A percentile compares a stretch with the other conserved stretches of the same genome.
Conservation (phyloP, 2,329 filamentous ascomycete species). For the Tolypocladium endophyticum region DNA sequence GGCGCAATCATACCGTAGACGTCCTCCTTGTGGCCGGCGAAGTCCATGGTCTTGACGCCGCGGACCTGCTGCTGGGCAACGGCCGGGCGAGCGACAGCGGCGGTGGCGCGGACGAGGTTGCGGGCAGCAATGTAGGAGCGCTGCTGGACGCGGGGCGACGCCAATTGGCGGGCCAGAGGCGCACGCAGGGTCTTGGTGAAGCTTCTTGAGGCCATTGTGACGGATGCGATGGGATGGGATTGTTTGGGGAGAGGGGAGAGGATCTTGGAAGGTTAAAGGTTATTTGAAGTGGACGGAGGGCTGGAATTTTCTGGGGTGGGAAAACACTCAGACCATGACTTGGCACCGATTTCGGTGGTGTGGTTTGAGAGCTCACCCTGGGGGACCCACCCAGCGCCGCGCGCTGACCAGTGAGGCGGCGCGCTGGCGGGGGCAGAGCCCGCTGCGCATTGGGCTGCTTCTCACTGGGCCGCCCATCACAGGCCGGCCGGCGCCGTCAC, state of each 20-base stretch:
- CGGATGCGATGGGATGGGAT: conserved; percentile 4
- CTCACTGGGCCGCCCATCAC: background rate
- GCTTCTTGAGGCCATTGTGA: conserved; percentile 68
- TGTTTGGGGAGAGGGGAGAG: conserved; percentile 8
- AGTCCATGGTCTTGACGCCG: conserved; percentile 98
- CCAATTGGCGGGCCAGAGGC: conserved; percentile 53
- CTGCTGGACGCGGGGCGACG: conserved; percentile 47
- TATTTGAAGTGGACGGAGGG: background rate
- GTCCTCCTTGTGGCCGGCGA: conserved; percentile 87
- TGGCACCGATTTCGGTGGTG: conserved; percentile 3
- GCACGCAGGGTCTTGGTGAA: conserved; percentile 58
- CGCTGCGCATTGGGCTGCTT: background rate
- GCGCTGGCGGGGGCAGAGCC: background rate
- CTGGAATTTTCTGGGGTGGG: conserved; percentile 4
- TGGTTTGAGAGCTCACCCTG: background rate
- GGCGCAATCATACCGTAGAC: conserved; percentile 62
- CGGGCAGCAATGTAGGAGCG: conserved; percentile 53
- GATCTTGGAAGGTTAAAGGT: conserved; percentile 9
- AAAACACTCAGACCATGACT: conserved; percentile 1
- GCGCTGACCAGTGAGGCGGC: background rate
- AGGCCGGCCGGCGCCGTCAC: background rate
- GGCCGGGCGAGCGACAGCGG: conserved; percentile 39
- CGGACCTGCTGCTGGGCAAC: conserved; percentile 62
- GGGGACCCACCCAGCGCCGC: background rate
- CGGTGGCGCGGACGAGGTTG: conserved; percentile 37